Evolutionary conservation across 176 grass and related monocot species (phyloP), one percentile per base, ranked within the genome.

Genomic region (Triticum dicoccoides): DNA sequence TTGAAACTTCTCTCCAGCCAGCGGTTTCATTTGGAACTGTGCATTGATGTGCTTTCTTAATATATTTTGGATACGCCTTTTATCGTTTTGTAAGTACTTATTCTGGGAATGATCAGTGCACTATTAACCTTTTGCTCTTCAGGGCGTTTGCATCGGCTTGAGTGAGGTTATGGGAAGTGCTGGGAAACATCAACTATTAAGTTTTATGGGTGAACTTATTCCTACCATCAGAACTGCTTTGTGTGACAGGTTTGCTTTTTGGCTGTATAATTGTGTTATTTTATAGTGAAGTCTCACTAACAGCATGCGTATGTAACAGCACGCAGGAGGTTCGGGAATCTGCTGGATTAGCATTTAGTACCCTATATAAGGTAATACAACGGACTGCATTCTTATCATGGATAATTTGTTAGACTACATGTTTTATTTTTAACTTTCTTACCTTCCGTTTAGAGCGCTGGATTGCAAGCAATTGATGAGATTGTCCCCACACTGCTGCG

Each of bases 141-240:
- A 98, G 96, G 96, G 96, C n/a, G 96, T 98, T 81, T 98, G 96
- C 86, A 98, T 98, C 62, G 96, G 96, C 81, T 92, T 98, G 88
- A 98, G 93, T 82, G 96, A 98, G 82, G 96, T 98, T 76, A 96
- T 98, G 96, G 96, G 90, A 64, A 96, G 93, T 52, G 96, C 93
- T 32, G 96, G 96, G 77, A 98, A 85, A 89, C 93, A 98, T 70
- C 96, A 98, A 80, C 82, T 98, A 80, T 66, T 96, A 81, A 93
- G 90, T 88, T 98, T 96, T 86, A 98, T 96, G 96, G 93, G 95
- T 86, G 63, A 80, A 39, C 96, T 98, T 78, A 96, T 98, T 68
- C 96, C 96, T 79, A 98, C 96, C 65, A 98, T 98, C 69, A 92
- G 96, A 70, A 98, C 96, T 54, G 96, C 96, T 89, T 87, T 98